Conservation (phyloP, 1,284 basidiomycete genomes). For the Cryptococcus sp. region DNA sequence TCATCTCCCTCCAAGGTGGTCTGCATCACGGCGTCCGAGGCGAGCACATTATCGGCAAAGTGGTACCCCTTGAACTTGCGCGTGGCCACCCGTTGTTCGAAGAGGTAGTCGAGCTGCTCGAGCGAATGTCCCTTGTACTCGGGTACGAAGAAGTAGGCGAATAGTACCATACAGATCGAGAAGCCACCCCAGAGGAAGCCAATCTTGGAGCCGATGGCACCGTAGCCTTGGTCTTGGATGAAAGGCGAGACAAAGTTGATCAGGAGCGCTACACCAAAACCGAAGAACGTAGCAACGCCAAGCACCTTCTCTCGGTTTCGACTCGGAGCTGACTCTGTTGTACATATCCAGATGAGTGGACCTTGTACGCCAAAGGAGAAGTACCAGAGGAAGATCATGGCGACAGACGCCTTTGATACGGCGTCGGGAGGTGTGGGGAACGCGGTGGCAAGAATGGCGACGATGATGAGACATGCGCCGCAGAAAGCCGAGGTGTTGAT, state of each 20-base stretch:
- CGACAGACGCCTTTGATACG: constrained; percentile 20
- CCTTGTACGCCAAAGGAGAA: constrained; percentile 18
- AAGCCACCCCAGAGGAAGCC: constrained; percentile 21
- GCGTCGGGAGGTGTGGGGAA: constrained; percentile 7
- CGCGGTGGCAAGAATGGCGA: constrained; percentile 16
- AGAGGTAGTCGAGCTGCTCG: constrained; percentile 16
- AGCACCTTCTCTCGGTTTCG: constrained; percentile 18
- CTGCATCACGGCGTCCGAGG: not conserved
- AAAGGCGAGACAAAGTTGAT: constrained; percentile 23
- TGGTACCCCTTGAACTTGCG: constrained; percentile 9
- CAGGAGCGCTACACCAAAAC: constrained; percentile 17
- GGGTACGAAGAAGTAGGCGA: constrained; percentile 16
- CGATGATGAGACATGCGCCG: constrained; percentile 13
- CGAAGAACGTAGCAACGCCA: constrained; percentile 15
- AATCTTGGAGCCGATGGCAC: constrained; percentile 21
- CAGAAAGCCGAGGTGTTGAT: constrained; percentile 13
- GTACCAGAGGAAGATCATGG: constrained; percentile 26
- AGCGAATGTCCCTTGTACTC: constrained; percentile 13
- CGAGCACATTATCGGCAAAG: constrained; percentile 15
- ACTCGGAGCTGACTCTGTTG: constrained; percentile 16
- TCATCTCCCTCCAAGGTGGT: too few species aligned
- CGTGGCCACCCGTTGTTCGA: constrained; percentile 1
- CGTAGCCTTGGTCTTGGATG: constrained; percentile 21
- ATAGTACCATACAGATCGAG: constrained; percentile 13
- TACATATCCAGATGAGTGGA: constrained; percentile 19